Evolutionary conservation across 441 rosid species (phyloP).

Genomic region (Isatis lusitanica): DNA sequence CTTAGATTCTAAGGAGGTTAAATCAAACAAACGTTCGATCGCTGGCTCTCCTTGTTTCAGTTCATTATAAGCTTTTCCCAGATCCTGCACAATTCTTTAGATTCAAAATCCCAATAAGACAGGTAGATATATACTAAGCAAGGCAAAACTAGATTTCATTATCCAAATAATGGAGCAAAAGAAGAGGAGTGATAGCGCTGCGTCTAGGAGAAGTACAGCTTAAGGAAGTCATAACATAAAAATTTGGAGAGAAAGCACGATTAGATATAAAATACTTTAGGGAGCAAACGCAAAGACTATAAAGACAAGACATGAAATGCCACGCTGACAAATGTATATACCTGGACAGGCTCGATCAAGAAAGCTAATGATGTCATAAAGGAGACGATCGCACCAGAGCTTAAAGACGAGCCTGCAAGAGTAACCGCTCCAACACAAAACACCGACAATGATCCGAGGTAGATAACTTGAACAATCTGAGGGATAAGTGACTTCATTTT

Average conservation of each 20-base stretch:
- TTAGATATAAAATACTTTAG: not conserved
- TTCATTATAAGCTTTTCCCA: constrained; percentile 92
- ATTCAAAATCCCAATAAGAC: constrained; percentile 38
- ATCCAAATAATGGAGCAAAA: not conserved
- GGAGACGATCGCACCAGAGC: constrained; percentile 66
- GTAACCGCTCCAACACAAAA: constrained; percentile 71
- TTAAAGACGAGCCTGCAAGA: constrained; percentile 62
- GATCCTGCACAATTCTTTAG: constrained; percentile 55
- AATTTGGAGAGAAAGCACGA: not conserved
- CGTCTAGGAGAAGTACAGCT: not conserved
- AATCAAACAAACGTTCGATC: constrained; percentile 73
- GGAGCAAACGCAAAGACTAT: not conserved
- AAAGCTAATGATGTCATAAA: constrained; percentile 79
- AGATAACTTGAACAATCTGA: constrained; percentile 69
- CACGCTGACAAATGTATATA: constrained; percentile 29
- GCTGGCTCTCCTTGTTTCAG: constrained; percentile 97
- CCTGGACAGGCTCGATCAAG: constrained; percentile 92
- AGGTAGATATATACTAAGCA: constrained; percentile 20
- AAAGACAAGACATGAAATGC: constrained; percentile 3
- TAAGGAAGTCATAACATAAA: not conserved
- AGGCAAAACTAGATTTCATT: not conserved
- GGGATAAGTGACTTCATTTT: constrained; percentile 93
- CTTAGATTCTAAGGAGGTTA: constrained; percentile 61
- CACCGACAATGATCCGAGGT: constrained; percentile 67
- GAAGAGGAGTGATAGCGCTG: not conserved